Evolutionary conservation across 371 early-diverging fungal species (phyloP), one percentile per base, ranked within the genome.

Genomic region (Mucor ambiguus): DNA sequence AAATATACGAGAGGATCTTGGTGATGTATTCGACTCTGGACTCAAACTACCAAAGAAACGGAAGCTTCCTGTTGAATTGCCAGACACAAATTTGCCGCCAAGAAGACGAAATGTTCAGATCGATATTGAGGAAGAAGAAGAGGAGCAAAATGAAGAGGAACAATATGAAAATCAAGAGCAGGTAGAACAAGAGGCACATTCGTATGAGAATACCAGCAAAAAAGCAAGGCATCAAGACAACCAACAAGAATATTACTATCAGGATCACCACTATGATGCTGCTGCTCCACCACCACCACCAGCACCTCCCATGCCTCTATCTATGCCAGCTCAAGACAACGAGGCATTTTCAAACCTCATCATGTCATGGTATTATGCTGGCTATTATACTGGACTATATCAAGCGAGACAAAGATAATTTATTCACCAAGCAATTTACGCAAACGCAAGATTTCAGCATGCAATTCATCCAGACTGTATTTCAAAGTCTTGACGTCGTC

Each of bases 401-500:
- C 89, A 89, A 70, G 63, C 52, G 3, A 22, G 28, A 52, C 52
- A 52, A 52, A 16, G 28, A 52, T 49, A 52, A 52, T 52, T 52
- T 55, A 33, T 48, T 57, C 26, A 58, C 30, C 41, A 6, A 68
- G 41, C 5, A 58, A 28, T 11, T 55, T 26, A 32, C 61, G 69
- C 38, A 82, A 49, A 20, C 66, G 54, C 11, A 74, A 78, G 20
- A 95, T 90, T 78, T 95, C 97, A 5, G 33, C 61, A 37, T 82
- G 89, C 14, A 96, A 69, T 52, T 96, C 97, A 14, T 81, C 83
- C 59, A 95, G 63, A 38, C 91, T 90, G 12, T 73, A 61, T 64
- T 89, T 85, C 49, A 96, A 75, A 3, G 90, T 87, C 58, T 82
- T 82, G 0, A 91, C 94, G 75, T 95, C 96, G 43, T 96, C 96